phyloP scores from a whole-genome alignment of 2,329 filamentous ascomycete species.

The Botrytis fragariae region DNA sequence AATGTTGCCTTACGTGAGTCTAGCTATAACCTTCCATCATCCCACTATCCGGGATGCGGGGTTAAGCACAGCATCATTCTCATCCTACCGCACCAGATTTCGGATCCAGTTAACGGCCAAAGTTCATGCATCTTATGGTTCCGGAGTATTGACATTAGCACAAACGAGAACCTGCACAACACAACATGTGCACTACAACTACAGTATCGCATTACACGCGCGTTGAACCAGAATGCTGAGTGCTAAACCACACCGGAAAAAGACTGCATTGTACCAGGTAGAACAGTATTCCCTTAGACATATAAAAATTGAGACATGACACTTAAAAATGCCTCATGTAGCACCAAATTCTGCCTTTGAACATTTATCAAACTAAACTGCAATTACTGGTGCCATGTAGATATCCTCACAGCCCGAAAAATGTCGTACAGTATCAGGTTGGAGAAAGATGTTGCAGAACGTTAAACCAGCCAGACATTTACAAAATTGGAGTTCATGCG shows the following conservation, averaged over 20 bases:
- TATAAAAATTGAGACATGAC: background rate
- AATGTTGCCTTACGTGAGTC: too few relatives aligned
- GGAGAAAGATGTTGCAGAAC: background rate
- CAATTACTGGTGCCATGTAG: background rate
- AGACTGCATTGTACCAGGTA: background rate
- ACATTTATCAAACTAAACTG: background rate
- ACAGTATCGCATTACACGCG: background rate
- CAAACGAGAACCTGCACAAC: background rate
- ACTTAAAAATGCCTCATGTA: background rate
- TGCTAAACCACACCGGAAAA: background rate
- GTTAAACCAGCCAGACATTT: background rate
- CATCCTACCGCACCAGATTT: slow-evolving; percentile 9
- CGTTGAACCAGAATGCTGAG: background rate
- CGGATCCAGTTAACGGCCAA: background rate
- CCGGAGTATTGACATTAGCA: background rate
- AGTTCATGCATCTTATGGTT: background rate
- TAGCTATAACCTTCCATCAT: background rate
- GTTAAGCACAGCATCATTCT: background rate
- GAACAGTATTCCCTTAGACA: background rate
- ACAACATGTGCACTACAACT: background rate
- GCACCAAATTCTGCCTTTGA: background rate
- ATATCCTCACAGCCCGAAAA: background rate
- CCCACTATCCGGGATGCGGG: background rate
- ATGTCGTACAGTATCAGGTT: background rate
- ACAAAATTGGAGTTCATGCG: background rate